These are phyloP conservation scores for Penicillium simplicissimum DNA, from an alignment of 495 filamentous ascomycete species.

Conservation along the genomic window DNA sequence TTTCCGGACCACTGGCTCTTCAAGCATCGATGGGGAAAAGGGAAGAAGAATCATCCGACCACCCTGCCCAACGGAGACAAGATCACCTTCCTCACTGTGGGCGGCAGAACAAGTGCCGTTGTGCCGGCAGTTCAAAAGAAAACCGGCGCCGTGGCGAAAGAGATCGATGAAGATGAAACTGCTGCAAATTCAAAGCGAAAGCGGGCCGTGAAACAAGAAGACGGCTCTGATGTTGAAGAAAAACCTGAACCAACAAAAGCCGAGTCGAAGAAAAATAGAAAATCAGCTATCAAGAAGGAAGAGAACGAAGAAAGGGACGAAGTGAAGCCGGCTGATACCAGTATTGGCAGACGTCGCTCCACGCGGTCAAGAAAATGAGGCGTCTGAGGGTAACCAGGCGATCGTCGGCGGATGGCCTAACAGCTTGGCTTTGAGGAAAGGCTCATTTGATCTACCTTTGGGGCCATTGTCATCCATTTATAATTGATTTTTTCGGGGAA, in stretches of 20 bases:
- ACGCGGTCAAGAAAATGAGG: conserved; percentile 35
- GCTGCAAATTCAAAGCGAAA: conserved; percentile 38
- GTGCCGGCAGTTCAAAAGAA: conserved; percentile 87
- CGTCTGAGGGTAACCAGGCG: neutral
- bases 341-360: conserved; percentile 37
- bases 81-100: conserved; percentile 81
- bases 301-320: conserved; percentile 27
- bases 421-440: too few relatives aligned
- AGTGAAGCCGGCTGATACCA: neutral
- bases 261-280: conserved; percentile 26
- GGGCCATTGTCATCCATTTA: too few relatives aligned
- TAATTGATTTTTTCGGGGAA: too few relatives aligned
- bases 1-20: conserved; percentile 94
- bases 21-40: conserved; percentile 87
- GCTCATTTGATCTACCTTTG: too few relatives aligned
- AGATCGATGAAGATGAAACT: conserved; percentile 30
- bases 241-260: conserved; percentile 25
- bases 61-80: conserved; percentile 80
- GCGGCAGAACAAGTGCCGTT: conserved; percentile 84
- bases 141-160: conserved; percentile 52
- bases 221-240: conserved; percentile 29
- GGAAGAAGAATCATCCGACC: conserved; percentile 68
- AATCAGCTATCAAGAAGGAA: conserved; percentile 27
- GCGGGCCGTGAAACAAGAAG: conserved; percentile 38
- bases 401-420: neutral